phyloP scores from a whole-genome alignment of 306 rosid species.

The Sicyos baderoa region DNA sequence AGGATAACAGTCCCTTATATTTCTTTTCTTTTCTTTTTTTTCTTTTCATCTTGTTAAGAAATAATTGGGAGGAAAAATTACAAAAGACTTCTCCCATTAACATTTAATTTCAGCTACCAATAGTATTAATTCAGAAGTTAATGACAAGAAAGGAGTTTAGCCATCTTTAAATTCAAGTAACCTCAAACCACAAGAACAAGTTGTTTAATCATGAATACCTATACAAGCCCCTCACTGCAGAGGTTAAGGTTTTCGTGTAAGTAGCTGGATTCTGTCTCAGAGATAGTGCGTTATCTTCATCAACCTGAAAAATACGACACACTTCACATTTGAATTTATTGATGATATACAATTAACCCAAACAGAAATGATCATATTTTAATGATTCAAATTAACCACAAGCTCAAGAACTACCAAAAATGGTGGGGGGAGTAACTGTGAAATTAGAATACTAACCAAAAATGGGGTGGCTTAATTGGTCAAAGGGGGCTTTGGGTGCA shows the following conservation, averaged over 20 bases:
- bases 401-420: background rate
- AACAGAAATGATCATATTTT: background rate
- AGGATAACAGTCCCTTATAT: too few species aligned
- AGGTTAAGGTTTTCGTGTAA: conserved; percentile 54
- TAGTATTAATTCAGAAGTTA: background rate
- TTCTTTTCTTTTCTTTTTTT: too few species aligned
- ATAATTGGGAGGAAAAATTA: too few species aligned
- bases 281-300: conserved; percentile 48
- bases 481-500: too few species aligned
- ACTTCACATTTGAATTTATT: conserved; percentile 5
- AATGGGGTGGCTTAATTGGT: too few species aligned
- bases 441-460: background rate
- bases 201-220: conserved; percentile 37
- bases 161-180: background rate
- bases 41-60: too few species aligned
- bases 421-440: background rate
- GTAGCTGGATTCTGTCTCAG: conserved; percentile 69
- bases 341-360: background rate
- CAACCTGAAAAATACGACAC: conserved; percentile 50
- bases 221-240: conserved; percentile 78
- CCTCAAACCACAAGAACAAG: background rate
- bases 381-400: background rate
- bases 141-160: background rate
- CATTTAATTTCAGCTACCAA: background rate
- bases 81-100: too few species aligned